These are phyloP conservation scores for Kluyveromyces siamensis DNA, from an alignment of 805 yeast genomes.

Conservation along the genomic window DNA sequence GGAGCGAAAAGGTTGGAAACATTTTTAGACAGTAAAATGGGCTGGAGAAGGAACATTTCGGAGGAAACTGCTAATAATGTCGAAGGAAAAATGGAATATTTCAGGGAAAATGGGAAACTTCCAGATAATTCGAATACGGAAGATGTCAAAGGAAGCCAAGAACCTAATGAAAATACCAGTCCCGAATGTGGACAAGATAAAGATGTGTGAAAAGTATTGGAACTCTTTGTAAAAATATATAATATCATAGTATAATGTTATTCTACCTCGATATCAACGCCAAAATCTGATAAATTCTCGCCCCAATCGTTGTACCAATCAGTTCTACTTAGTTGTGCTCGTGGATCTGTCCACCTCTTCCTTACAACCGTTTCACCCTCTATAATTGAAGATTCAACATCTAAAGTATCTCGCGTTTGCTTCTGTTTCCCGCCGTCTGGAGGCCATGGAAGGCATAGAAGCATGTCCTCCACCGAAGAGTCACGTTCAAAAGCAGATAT, in stretches of 20 bases:
- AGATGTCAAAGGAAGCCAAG: not conserved
- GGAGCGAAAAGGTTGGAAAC: slow-evolving; percentile 26
- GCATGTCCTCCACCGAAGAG: slow-evolving; percentile 36
- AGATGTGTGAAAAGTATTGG: not conserved
- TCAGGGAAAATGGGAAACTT: slow-evolving; percentile 16
- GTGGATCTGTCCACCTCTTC: slow-evolving; percentile 26
- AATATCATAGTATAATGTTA: slow-evolving; percentile 28
- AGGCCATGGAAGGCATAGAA: slow-evolving; percentile 81
- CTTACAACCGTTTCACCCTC: slow-evolving; percentile 28
- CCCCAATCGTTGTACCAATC: slow-evolving; percentile 76
- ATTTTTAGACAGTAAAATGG: slow-evolving; percentile 43
- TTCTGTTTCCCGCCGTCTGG: slow-evolving; percentile 58
- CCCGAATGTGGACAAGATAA: not conserved
- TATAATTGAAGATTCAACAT: slow-evolving; percentile 11
- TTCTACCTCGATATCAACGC: slow-evolving; percentile 73
- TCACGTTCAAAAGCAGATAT: slow-evolving; percentile 29
- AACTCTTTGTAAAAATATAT: not conserved
- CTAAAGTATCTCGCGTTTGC: slow-evolving; percentile 20
- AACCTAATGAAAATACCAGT: slow-evolving; percentile 3
- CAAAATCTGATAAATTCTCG: slow-evolving; percentile 76
- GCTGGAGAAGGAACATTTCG: slow-evolving; percentile 45
- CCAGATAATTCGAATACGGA: slow-evolving; percentile 3
- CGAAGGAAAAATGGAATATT: slow-evolving; percentile 15
- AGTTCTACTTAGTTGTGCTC: slow-evolving; percentile 31
- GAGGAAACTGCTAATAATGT: slow-evolving; percentile 28